Base-by-base conservation (phyloP, 1,284 basidiomycete genomes). In the Spongispora temasekensis region DNA sequence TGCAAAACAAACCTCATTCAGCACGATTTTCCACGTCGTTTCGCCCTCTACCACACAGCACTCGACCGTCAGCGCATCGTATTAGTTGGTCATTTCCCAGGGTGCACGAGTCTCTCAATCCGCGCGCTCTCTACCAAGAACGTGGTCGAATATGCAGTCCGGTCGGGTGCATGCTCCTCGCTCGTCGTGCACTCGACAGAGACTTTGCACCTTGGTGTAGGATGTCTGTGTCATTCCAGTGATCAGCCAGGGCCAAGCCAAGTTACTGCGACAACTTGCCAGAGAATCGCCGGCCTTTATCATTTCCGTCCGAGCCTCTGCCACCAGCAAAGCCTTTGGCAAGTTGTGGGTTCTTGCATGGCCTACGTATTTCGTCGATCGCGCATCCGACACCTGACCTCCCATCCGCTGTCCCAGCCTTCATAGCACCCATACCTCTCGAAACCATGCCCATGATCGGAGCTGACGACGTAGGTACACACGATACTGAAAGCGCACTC, bases 81-180 rank as follows among this genome's bases (percentile, higher is more conserved):
- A n/a, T n/a, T n/a, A 57, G 9, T 59, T 12, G 23, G 6, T 15
- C 19, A 2, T 31, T 6, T 3, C 31, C 2, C 2, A 0, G 4
- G 55, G 57, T 13, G 59, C n/a, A 52, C 65, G n/a, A 68, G 59
- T 40, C 50, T 68, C 53, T 56, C 52, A 2, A 66, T 57, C 1
- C 64, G 56, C 27, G 28, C 35, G 34, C 56, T 58, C 46, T 66
- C 64, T 7, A 66, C 54, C 50, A 68, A 44, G n/a, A 21, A 61
- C 57, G 34, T 66, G 66, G 13, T 68, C 66, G 32, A 68, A 64
- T 25, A 58, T 66, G 56, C 64, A 66, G 28, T 63, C 42, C 6
- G 19, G 44, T 35, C 61, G 46, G 7, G 2, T 48, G 42, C 65
- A 66, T 13, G 27, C 64, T 6, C 58, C 55, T 25, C 10, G 61